Conservation (phyloP, 2,329 filamentous ascomycete genomes). For the Ophiostoma ips region DNA sequence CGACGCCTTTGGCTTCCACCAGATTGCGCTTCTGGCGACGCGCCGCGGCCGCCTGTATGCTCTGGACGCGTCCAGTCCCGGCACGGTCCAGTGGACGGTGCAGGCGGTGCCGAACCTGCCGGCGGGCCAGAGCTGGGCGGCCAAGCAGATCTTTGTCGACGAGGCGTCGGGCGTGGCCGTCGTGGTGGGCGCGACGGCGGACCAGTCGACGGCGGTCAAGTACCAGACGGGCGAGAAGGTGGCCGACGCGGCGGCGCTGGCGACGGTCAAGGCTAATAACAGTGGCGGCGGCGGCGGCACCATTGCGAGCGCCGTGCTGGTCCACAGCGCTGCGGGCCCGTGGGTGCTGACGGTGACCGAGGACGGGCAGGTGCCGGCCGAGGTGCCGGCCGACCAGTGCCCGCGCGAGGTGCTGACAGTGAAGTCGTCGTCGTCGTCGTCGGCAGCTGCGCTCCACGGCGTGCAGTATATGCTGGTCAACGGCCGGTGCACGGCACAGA, state of each 20-base stretch:
- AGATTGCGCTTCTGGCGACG: slow-evolving; percentile 69
- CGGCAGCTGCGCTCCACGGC: slow-evolving; percentile 35
- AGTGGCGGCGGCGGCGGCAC: too few species aligned
- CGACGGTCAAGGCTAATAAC: slow-evolving; percentile 23
- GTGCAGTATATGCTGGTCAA: slow-evolving; percentile 35
- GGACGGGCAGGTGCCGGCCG: slow-evolving; percentile 33
- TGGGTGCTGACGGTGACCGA: slow-evolving; percentile 40
- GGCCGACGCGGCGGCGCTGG: slow-evolving; percentile 21
- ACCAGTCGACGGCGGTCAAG: slow-evolving; percentile 46
- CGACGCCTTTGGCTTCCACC: slow-evolving; percentile 67
- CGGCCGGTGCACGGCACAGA: slow-evolving; percentile 28
- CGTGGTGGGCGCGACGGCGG: slow-evolving; percentile 40
- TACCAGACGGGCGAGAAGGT: slow-evolving; percentile 33
- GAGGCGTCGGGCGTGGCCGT: slow-evolving; percentile 41
- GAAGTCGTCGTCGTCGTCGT: too few species aligned
- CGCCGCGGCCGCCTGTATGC: slow-evolving; percentile 66
- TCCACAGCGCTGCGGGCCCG: slow-evolving; percentile 37
- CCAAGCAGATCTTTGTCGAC: slow-evolving; percentile 52
- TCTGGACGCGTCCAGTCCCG: slow-evolving; percentile 61
- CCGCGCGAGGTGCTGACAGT: slow-evolving; percentile 40
- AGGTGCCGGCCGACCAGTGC: slow-evolving; percentile 28
- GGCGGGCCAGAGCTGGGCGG: slow-evolving; percentile 40
- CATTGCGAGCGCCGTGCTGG: slow-evolving; percentile 33
- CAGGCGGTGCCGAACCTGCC: slow-evolving; percentile 47
- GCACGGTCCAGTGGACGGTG: slow-evolving; percentile 61